Base-by-base conservation (phyloP, 345 rosid species). In the Lagerstroemia speciosa region DNA sequence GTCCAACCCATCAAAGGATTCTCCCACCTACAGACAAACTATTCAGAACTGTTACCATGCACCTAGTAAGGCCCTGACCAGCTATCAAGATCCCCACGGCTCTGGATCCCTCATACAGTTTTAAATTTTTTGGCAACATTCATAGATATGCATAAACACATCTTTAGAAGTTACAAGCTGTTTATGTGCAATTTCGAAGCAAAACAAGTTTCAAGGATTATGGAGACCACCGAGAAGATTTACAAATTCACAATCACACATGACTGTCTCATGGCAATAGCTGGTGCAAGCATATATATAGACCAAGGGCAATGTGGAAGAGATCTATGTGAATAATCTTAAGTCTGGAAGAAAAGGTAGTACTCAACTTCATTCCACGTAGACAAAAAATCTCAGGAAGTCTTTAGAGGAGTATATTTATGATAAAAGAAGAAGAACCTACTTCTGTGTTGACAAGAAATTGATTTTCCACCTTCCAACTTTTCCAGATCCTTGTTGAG, bases 1-100 rank as follows among this genome's bases (percentile, higher is more conserved):
- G 99, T 91, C 99, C 99, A 94, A 36, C 98, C 97, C 98, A 94
- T 94, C 91, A 94, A 81, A 22, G 99, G 98, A 77, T 94, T 94
- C 83, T 91, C 99, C 98, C 99, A 94, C 86, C 98, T 94, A 69
- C 64, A 78, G 71, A 48, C 10, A n/a, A 30, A 43, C 41, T 12
- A 24, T 45, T 46, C 38, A 67, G 60, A 48, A 16, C 27, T 37
- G 15, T 52, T 24, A 43, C 8, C 34, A 67, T 48, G 34, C 60
- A 31, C 34, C 6, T 50, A 29, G 24, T 19, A 60, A 66, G 50
- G 55, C 36, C 29, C 33, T 10, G 29, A 27, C 29, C 24, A 10
- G 15, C 60, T n/a, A 5, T 30, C 63, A 29, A 27, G 29, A 26
- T 27, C 3, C 61, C 5, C 26, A 31, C 58, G 26, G 8, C 31